Evolutionary conservation across 2,329 filamentous ascomycete species (phyloP), one percentile per base, ranked within the genome.

Genomic region (Paraconiothyrium sp.): DNA sequence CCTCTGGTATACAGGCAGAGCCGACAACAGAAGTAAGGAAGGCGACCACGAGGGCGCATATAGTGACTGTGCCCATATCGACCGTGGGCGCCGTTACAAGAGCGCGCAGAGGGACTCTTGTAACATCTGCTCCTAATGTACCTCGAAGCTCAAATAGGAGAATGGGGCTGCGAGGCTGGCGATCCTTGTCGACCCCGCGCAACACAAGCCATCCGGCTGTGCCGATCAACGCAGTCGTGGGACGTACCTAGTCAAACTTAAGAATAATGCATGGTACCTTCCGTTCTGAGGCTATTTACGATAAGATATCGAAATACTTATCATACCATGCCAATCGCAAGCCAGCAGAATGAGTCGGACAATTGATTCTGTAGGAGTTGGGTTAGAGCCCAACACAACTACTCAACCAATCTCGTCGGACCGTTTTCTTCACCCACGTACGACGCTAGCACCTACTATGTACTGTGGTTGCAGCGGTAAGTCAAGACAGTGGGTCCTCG

Each of bases 1-100:
- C 61, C 50, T 76, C 72, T 27, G 74, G 72, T 5, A 76, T 64
- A 49, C 74, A 76, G 1, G 58, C 58, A 13, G 35, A 16, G 1
- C 1, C 11, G 4, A 20, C 35, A 4, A n/a, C 14, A 9, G 50
- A 30, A 5, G 14, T 30, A 20, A 54, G 9, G 10, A 22, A 8
- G 13, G 35, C 8, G 35, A 54, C 22, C 37, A n/a, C 22, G n/a
- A 43, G 20, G 13, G 49, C 34, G 34, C 14, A 37, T 13, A 39
- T n/a, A 37, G 20, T 14, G 39, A 10, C 3, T 4, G 16, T 8
- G 6, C 4, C 5, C 49, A 52, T 52, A 22, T 37, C 11, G 32
- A 37, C 1, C 16, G 6, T 13, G 2, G 24, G 8, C 5, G 46
- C 8, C 13, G 16, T 1, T 32, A 32, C 13, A 16, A 2, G 16